A percentile compares a stretch with the other conserved stretches of the same genome.
Evolutionary conservation across 768 basidiomycete species (phyloP).

Genomic region (Daedalea quercina): DNA sequence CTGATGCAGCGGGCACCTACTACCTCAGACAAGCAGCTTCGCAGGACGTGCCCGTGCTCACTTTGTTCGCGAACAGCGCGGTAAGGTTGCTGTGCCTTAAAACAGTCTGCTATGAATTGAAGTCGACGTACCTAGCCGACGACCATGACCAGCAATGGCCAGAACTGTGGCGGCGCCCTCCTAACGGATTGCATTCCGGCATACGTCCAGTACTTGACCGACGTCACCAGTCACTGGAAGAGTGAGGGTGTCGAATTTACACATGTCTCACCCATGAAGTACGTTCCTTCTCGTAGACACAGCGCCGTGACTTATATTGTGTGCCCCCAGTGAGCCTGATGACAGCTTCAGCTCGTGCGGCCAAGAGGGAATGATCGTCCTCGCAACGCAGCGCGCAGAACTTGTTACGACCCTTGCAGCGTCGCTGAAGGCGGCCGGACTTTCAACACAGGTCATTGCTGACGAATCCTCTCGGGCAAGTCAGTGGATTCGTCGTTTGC

Average conservation of each 20-base stretch:
- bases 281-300: not conserved
- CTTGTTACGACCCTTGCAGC: slow-evolving; percentile 29
- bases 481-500: not conserved
- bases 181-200: slow-evolving; percentile 15
- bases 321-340: slow-evolving; percentile 1
- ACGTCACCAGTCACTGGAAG: slow-evolving; percentile 35
- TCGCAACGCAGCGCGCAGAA: slow-evolving; percentile 33
- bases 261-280: slow-evolving; percentile 37
- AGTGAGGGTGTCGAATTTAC: slow-evolving; percentile 31
- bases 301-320: not conserved
- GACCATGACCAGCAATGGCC: slow-evolving; percentile 15
- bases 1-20: slow-evolving; percentile 33
- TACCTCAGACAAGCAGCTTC: slow-evolving; percentile 34
- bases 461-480: slow-evolving; percentile 27
- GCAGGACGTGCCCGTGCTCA: slow-evolving; percentile 30
- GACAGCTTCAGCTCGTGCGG: slow-evolving; percentile 32
- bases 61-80: slow-evolving; percentile 40
- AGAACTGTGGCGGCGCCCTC: slow-evolving; percentile 15
- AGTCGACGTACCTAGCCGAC: slow-evolving; percentile 3
- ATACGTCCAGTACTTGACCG: slow-evolving; percentile 36
- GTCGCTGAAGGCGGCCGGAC: slow-evolving; percentile 7
- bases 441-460: slow-evolving; percentile 20
- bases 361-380: slow-evolving; percentile 41
- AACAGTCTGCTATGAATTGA: no score
- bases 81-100: not conserved